phyloP scores from a whole-genome alignment of 768 basidiomycete genomes.

The Floccularia luteovirens region DNA sequence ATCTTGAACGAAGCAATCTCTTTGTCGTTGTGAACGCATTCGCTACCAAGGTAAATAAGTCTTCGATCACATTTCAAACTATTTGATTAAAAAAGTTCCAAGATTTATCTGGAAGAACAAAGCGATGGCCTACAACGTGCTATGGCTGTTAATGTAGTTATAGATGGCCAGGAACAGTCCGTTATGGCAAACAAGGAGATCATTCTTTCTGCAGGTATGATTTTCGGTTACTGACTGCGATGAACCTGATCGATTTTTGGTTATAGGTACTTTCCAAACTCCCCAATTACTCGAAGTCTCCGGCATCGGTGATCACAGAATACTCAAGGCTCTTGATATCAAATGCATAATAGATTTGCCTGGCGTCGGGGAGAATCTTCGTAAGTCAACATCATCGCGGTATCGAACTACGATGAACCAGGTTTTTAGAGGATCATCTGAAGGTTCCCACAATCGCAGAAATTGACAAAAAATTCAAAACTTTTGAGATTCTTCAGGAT shows the following conservation, averaged over 20 bases:
- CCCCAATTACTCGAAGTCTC: slow-evolving; percentile 44
- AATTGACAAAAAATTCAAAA: slow-evolving; percentile 16
- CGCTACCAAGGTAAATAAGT: slow-evolving; percentile 14
- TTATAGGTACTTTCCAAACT: slow-evolving; percentile 12
- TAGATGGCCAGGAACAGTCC: slow-evolving; percentile 10
- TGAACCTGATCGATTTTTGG: neutral
- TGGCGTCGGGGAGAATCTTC: slow-evolving; percentile 32
- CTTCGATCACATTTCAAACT: slow-evolving; percentile 10
- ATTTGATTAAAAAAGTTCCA: neutral
- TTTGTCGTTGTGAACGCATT: slow-evolving; percentile 17
- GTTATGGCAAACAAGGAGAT: slow-evolving; percentile 32
- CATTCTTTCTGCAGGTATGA: slow-evolving; percentile 23
- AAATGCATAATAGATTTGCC: slow-evolving; percentile 23
- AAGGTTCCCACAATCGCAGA: slow-evolving; percentile 8
- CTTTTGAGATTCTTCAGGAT: slow-evolving; percentile 10
- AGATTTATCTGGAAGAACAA: slow-evolving; percentile 6
- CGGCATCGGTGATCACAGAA: slow-evolving; percentile 24
- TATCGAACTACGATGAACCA: neutral
- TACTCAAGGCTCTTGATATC: slow-evolving; percentile 19
- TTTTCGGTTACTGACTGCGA: neutral
- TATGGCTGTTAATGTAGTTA: slow-evolving; percentile 6
- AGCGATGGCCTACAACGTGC: slow-evolving; percentile 1
- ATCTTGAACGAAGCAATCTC: slow-evolving; percentile 16
- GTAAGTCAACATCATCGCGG: slow-evolving; percentile 3
- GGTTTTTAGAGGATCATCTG: slow-evolving; percentile 17